Base-by-base conservation (phyloP, 1,284 basidiomycete species). In the Rhodotorula sp. region DNA sequence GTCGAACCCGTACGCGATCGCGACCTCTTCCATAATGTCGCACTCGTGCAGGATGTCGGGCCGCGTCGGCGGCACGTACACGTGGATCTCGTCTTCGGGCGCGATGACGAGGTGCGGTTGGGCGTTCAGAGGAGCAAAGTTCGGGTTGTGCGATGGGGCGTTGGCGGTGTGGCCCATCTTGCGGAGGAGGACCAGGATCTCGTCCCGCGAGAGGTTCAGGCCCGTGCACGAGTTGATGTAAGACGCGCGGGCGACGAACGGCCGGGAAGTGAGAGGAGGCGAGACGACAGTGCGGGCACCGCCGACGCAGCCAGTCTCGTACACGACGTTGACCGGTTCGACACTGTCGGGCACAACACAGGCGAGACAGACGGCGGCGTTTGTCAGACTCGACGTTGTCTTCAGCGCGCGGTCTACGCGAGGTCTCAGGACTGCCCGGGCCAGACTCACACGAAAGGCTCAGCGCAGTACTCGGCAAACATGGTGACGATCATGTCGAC, bases 11-110 rank as follows among this genome's bases (percentile, higher is more conserved):
- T 95, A 97, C 0, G 93, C 95, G 74, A 99, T 94, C 7, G 97
- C 97, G 1, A 90, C 92, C 78, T 99, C 95, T 80, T 99, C 95
- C 89, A 99, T 92, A 78, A 99, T 87, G 81, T 99, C 95, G 79
- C 95, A 97, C 81, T 98, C 94, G 81, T 99, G 97, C 70, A 99
- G 84, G 75, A 99, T 97, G 80, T 99, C 95, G 1, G 97, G 93
- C 59, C 95, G 88, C 18, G 94, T 98, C 45, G 91, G 86, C 2
- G 95, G 95, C 49, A 99, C 86, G 54, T 87, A 83, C 38, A 99
- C 89, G 62, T 82, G 80, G 38, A 87, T 78, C 31, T 92, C 82
- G 77, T 90, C 88, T 76, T 92, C 90, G 0, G 85, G 75, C 69
- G 89, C 81, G 23, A 79, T 77, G 1, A 83, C 66, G 54, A 75